Evolutionary conservation across 176 grass and related monocot genomes (phyloP).

Genomic region (Carex pumila): DNA sequence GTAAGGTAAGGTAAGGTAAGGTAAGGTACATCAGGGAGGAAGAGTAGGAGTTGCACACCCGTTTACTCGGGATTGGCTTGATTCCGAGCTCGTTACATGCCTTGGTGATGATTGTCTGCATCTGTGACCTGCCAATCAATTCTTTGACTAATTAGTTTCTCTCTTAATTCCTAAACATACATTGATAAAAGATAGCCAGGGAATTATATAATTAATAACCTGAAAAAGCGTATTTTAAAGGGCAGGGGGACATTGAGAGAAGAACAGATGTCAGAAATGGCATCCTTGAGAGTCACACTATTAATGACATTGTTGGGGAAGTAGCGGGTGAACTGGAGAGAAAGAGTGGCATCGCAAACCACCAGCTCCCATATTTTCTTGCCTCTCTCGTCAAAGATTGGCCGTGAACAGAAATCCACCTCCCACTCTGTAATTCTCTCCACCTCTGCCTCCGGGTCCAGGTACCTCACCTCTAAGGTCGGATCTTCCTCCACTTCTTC

Average conservation of each 20-base stretch:
- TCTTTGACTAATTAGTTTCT: neutral
- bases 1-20: conserved; percentile 10
- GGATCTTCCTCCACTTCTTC: conserved; percentile 43
- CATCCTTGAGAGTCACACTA: conserved; percentile 83
- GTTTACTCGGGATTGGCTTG: conserved; percentile 76
- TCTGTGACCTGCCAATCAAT: conserved; percentile 44
- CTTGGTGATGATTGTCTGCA: conserved; percentile 86
- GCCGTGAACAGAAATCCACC: conserved; percentile 94
- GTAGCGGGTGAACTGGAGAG: conserved; percentile 94
- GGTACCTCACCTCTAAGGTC: conserved; percentile 71
- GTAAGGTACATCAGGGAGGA: conserved; percentile 9
- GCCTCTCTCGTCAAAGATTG: conserved; percentile 67
- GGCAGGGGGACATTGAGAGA: conserved; percentile 60
- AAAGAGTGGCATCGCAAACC: conserved; percentile 80
- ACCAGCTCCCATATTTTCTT: conserved; percentile 99
- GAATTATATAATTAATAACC: conserved; percentile 19
- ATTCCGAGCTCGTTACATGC: conserved; percentile 85
- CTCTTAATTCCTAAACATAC: neutral
- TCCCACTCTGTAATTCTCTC: conserved; percentile 83
- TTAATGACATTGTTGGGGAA: conserved; percentile 99
- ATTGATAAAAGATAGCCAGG: neutral
- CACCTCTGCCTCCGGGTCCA: conserved; percentile 55
- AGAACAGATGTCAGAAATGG: conserved; percentile 50
- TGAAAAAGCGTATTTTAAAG: conserved; percentile 84
- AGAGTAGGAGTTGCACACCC: conserved; percentile 27